These are phyloP conservation scores for Helianthus tuberosus DNA, from an alignment of 129 eudicot genomes.

Conservation along the genomic window DNA sequence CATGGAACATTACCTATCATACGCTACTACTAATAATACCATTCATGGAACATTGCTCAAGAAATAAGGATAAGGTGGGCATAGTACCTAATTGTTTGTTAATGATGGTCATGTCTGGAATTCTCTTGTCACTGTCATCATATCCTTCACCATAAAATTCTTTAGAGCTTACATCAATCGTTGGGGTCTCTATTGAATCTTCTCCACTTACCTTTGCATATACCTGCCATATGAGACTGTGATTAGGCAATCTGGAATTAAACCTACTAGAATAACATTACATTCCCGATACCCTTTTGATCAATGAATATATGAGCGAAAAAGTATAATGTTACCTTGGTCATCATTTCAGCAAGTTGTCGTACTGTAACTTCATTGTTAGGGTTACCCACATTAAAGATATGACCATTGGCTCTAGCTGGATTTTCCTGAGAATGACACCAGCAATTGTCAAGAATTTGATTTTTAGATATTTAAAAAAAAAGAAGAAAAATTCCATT, in stretches of 20 bases:
- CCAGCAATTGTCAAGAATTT: background rate
- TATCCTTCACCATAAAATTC: constrained; percentile 95
- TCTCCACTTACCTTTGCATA: constrained; percentile 93
- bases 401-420: constrained; percentile 92
- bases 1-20: background rate
- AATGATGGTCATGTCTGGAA: constrained; percentile 96
- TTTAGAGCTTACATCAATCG: constrained; percentile 85
- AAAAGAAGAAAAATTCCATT: too few relatives aligned
- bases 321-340: constrained; percentile 53
- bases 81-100: constrained; percentile 80
- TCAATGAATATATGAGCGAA: background rate
- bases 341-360: constrained; percentile 99
- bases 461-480: background rate
- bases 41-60: background rate
- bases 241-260: background rate
- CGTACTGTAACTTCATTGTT: constrained; percentile 99
- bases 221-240: constrained; percentile 44
- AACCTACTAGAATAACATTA: background rate
- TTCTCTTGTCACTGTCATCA: constrained; percentile 96
- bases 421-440: constrained; percentile 73
- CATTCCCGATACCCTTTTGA: constrained; percentile 10
- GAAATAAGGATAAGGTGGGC: constrained; percentile 3
- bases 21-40: background rate
- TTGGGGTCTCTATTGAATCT: constrained; percentile 67
- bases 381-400: constrained; percentile 95